Evolutionary conservation across 2,329 filamentous ascomycete species (phyloP).

Genomic region (Dactylellina leptospora): DNA sequence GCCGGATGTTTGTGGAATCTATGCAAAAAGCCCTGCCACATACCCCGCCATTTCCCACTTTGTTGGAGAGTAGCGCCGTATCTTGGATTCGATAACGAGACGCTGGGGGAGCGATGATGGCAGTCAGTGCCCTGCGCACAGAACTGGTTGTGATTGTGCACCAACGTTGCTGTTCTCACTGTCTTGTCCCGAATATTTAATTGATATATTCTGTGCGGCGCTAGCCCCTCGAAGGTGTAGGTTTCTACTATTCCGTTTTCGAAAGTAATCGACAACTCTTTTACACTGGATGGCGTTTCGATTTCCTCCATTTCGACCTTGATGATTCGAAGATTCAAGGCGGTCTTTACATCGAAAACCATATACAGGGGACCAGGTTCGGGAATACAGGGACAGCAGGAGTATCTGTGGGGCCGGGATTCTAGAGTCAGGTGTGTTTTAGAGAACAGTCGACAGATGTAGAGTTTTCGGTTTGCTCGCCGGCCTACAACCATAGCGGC

Average conservation of each 20-base stretch:
- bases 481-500: conserved; percentile 44
- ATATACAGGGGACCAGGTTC: conserved; percentile 49
- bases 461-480: conserved; percentile 41
- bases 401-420: conserved; percentile 47
- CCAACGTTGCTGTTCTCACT: conserved; percentile 33
- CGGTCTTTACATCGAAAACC: conserved; percentile 51
- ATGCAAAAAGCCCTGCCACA: conserved; percentile 33
- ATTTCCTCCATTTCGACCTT: conserved; percentile 48
- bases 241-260: conserved; percentile 47
- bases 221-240: conserved; percentile 44
- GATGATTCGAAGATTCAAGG: conserved; percentile 38
- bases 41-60: conserved; percentile 25
- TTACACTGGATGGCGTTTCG: conserved; percentile 44
- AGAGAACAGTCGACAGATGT: conserved; percentile 52
- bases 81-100: conserved; percentile 4
- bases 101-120: not conserved
- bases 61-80: conserved; percentile 1
- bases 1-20: conserved; percentile 27
- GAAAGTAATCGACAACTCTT: conserved; percentile 42
- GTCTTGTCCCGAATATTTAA: conserved; percentile 45
- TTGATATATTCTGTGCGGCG: conserved; percentile 45
- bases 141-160: conserved; percentile 24
- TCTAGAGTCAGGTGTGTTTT: conserved; percentile 46
- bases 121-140: not conserved
- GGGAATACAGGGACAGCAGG: conserved; percentile 49